Evolutionary conservation across 1,284 basidiomycete genomes (phyloP).

Genomic region (Chondrostereum purpureum): DNA sequence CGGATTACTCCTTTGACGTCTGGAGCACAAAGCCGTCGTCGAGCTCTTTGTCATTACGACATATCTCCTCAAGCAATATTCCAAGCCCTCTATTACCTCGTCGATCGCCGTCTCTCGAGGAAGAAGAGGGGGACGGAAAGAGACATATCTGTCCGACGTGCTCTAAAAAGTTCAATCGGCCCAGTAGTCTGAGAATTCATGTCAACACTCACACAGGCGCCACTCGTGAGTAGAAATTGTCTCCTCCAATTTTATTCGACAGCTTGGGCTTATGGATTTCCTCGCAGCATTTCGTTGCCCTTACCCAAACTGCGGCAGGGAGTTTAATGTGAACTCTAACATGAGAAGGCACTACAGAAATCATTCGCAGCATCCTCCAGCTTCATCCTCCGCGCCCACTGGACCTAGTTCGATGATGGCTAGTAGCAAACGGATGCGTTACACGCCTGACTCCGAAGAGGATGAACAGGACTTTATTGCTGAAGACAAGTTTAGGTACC

Average conservation of each 20-base stretch:
- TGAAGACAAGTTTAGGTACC: too few species aligned
- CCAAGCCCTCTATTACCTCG: too few species aligned
- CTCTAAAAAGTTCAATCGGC: constrained; percentile 68
- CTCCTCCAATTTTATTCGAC: too few species aligned
- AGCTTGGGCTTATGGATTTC: too few species aligned
- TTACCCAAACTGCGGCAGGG: constrained; percentile 64
- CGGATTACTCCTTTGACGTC: constrained; percentile 32
- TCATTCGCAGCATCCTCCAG: too few species aligned
- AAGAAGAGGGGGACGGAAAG: constrained; percentile 27
- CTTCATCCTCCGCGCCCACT: too few species aligned
- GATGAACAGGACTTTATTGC: too few species aligned
- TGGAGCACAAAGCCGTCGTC: constrained; percentile 35
- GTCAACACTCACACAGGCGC: constrained; percentile 76
- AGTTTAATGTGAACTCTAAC: constrained; percentile 77
- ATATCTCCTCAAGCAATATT: constrained; percentile 36
- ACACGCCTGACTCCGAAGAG: too few species aligned
- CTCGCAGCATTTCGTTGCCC: constrained; percentile 65
- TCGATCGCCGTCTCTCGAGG: constrained; percentile 19
- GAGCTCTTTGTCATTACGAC: constrained; percentile 34
- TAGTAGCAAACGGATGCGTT: too few species aligned
- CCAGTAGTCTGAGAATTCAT: constrained; percentile 70
- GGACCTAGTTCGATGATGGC: too few species aligned
- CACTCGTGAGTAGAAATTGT: constrained; percentile 65
- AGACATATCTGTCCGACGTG: constrained; percentile 63
- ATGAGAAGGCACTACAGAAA: constrained; percentile 74